Base-by-base conservation (phyloP, 345 rosid species). In the Eucalyptus erythrocorys region DNA sequence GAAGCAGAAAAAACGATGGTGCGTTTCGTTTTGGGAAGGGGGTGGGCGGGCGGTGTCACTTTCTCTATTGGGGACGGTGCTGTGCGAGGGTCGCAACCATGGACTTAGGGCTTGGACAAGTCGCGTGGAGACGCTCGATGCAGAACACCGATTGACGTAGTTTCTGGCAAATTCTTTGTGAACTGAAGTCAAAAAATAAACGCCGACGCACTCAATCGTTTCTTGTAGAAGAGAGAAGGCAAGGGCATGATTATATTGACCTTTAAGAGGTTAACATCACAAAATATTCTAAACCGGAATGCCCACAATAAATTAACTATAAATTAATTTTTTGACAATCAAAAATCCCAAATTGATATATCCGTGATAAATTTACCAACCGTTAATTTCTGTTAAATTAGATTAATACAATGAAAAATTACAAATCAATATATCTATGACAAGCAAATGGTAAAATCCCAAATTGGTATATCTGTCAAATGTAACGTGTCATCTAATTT, bases 401-500 rank as follows among this genome's bases (percentile, higher is more conserved):
- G 26, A 22, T 53, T 0, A 53, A 22, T 53, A 53, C 0, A 4
- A 16, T 5, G 0, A 53, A 53, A 53, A 53, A 22, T 10, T 27
- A 53, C 27, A 21, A 22, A 53, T 0, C 5, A 22, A 53, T 53
- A 22, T 22, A 53, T 21, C 2, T 53, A 22, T 21, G 26, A 53
- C 5, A 22, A 53, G 10, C 2, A 4, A 22, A 53, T 8, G 27
- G 9, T 53, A 53, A 53, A 53, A 53, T 53, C 12, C 0, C 0
- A 53, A 53, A 53, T 53, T 53, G 10, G 2, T 53, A 53, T 0
- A 53, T 53, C 11, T 8, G 2, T 53, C 0, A 8, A 53, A 2
- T 4, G 12, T 0, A 8, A 53, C 27, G 1, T 53, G 0, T 53
- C 5, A 53, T 53, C 4, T 0, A 53, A 53, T 53, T 53, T 0